Percentiles rank a stretch among this genome's conserved stretches.
Conservation (phyloP, 257 asterid species). For the Cinchona pubescens region DNA sequence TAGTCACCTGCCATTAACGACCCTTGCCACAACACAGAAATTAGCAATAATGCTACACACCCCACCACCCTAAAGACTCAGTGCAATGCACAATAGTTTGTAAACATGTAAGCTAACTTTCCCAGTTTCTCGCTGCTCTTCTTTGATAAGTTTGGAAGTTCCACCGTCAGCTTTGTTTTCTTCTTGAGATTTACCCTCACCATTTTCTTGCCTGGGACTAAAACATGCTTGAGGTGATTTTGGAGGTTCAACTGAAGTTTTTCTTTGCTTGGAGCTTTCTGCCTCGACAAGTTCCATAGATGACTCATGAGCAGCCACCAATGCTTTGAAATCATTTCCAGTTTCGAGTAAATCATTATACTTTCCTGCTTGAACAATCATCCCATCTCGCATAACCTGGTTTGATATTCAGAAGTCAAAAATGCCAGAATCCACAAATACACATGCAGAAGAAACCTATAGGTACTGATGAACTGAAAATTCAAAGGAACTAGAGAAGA, state of each 20-base stretch:
- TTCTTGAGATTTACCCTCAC: slow-evolving; percentile 24
- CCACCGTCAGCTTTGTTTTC: slow-evolving; percentile 26
- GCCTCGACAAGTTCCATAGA: slow-evolving; percentile 66
- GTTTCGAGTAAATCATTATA: slow-evolving; percentile 42
- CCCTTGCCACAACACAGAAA: slow-evolving; percentile 44
- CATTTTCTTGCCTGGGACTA: too few species aligned
- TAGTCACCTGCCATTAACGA: slow-evolving; percentile 51
- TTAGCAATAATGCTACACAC: slow-evolving; percentile 41
- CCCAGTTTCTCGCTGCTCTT: slow-evolving; percentile 72
- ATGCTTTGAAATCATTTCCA: slow-evolving; percentile 53
- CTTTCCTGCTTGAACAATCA: slow-evolving; percentile 65
- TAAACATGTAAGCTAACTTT: slow-evolving; percentile 48
- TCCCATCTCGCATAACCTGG: slow-evolving; percentile 71
- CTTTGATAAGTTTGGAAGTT: slow-evolving; percentile 55
- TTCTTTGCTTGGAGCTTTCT: too few species aligned
- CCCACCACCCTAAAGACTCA: slow-evolving; percentile 71
- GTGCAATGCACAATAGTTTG: slow-evolving; percentile 54
- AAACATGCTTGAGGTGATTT: too few species aligned
- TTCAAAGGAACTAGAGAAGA: too few species aligned
- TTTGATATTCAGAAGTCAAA: too few species aligned
- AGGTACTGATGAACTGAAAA: too few species aligned
- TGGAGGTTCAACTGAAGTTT: too few species aligned
- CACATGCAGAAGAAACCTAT: too few species aligned
- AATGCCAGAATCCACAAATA: too few species aligned
- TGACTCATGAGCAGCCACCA: slow-evolving; percentile 68